Conservation (phyloP, 345 rosid genomes). For the Psidium guajava region DNA sequence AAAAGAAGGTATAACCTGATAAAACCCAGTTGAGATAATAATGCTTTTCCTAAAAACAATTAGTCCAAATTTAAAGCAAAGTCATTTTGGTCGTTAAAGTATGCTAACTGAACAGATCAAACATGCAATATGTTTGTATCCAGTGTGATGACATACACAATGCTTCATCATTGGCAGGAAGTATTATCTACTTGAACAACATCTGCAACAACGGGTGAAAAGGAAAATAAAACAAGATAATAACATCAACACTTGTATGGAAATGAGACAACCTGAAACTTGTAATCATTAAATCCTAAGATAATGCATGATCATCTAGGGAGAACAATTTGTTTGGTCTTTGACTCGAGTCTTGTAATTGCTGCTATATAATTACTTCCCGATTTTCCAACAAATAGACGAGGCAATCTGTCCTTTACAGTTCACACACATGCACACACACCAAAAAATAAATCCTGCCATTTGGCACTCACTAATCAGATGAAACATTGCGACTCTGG, state of each 20-base stretch:
- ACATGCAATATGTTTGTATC: background rate
- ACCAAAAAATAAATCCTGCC: background rate
- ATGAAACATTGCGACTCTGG: background rate
- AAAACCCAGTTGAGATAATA: background rate
- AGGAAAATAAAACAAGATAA: background rate
- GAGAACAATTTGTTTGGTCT: background rate
- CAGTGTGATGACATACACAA: background rate
- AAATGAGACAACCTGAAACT: background rate
- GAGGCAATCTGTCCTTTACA: background rate
- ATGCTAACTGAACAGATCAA: background rate
- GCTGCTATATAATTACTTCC: background rate
- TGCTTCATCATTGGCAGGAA: background rate
- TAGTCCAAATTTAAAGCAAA: no score
- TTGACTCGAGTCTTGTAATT: background rate
- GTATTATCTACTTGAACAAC: background rate
- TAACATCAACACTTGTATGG: background rate
- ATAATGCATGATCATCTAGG: background rate
- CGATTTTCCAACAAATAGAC: background rate
- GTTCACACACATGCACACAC: accelerated
- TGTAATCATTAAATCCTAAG: background rate
- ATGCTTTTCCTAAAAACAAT: background rate
- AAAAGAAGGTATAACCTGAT: background rate
- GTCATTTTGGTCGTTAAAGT: no score
- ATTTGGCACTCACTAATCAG: background rate
- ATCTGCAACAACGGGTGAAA: background rate